These are phyloP conservation scores for Blastobotrys robertii DNA, from an alignment of 805 yeast genomes.

Conservation along the genomic window DNA sequence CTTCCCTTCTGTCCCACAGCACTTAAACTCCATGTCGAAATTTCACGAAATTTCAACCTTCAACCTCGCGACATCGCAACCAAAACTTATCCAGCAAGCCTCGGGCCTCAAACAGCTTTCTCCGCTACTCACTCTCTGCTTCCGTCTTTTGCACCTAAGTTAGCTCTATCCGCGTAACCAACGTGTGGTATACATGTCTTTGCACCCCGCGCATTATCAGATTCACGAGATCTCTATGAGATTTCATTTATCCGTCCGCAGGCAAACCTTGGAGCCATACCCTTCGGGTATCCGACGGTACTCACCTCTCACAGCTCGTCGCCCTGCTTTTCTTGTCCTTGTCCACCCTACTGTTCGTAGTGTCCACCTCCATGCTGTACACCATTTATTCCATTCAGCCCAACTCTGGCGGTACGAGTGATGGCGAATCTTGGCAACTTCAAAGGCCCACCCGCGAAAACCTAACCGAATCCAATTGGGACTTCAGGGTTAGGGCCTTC, in stretches of 20 bases:
- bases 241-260: neutral
- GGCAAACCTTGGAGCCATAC: neutral
- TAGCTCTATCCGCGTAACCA: slow-evolving; percentile 1
- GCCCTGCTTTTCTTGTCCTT: slow-evolving; percentile 13
- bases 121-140: slow-evolving; percentile 11
- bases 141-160: slow-evolving; percentile 15
- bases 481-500: too few relatives aligned
- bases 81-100: neutral
- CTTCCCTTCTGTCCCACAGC: too few relatives aligned
- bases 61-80: neutral
- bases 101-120: neutral
- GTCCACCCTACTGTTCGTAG: too few relatives aligned
- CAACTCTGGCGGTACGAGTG: too few relatives aligned
- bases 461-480: too few relatives aligned
- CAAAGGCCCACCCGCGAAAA: too few relatives aligned
- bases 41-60: neutral
- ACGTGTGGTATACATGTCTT: too few relatives aligned
- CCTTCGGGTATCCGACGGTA: neutral
- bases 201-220: neutral
- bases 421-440: too few relatives aligned
- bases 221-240: too few relatives aligned
- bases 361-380: too few relatives aligned
- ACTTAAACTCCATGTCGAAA: too few relatives aligned
- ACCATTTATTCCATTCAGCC: too few relatives aligned
- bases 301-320: slow-evolving; percentile 19